A percentile compares a stretch with the other conserved stretches of the same genome.
Evolutionary conservation across 805 yeast genomes (phyloP).

Genomic region (Hanseniaspora singularis): DNA sequence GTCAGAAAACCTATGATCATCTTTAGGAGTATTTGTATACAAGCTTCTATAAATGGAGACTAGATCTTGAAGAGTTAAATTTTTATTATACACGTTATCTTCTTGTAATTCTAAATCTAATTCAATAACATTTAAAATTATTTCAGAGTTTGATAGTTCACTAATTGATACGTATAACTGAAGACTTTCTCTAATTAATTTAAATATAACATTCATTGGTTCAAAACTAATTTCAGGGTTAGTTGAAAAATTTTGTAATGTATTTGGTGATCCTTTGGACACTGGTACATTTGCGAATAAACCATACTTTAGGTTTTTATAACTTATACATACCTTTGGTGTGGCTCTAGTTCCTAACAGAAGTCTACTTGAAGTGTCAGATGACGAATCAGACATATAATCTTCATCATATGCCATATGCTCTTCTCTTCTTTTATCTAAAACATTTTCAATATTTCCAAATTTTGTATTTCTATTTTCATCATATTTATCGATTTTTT

Average conservation of each 20-base stretch:
- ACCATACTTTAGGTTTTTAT: slow-evolving; percentile 1
- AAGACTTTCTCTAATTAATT: slow-evolving; percentile 18
- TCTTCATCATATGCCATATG: background rate
- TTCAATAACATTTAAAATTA: slow-evolving; percentile 23
- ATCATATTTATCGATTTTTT: background rate
- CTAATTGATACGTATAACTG: background rate
- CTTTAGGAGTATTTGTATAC: slow-evolving; percentile 21
- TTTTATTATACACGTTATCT: slow-evolving; percentile 27
- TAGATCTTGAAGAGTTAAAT: slow-evolving; percentile 26
- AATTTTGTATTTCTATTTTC: background rate
- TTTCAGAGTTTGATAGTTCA: slow-evolving; percentile 20
- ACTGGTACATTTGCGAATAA: slow-evolving; percentile 13
- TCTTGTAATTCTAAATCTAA: slow-evolving; percentile 27
- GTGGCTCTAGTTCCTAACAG: slow-evolving; percentile 8
- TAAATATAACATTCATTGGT: slow-evolving; percentile 13
- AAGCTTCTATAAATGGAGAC: slow-evolving; percentile 25
- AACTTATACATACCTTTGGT: slow-evolving; percentile 5
- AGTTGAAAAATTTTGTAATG: slow-evolving; percentile 10
- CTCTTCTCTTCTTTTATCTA: background rate
- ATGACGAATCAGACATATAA: background rate
- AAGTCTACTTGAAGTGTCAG: slow-evolving; percentile 3
- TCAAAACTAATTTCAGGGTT: slow-evolving; percentile 11
- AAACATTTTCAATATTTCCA: background rate
- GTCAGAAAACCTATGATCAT: slow-evolving; percentile 16
- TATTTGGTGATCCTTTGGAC: background rate